Percentiles rank a stretch among this genome's conserved stretches.
Conservation (phyloP, 2,329 filamentous ascomycete species). For the Alternaria tenuissima region DNA sequence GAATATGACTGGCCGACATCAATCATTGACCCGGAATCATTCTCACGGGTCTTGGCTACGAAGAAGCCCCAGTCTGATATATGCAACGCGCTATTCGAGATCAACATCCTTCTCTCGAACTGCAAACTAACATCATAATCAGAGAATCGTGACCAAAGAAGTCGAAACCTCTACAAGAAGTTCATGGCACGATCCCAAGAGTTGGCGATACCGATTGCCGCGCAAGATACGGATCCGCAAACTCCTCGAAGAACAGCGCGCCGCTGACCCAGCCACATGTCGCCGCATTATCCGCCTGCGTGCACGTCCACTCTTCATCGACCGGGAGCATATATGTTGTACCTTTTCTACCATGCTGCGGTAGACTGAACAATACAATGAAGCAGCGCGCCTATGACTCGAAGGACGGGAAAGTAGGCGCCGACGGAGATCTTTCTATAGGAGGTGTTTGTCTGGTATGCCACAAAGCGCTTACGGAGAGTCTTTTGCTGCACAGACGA, state of each 20-base stretch:
- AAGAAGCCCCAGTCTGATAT: neutral
- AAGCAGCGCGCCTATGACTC: too few species aligned
- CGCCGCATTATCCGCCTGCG: too few species aligned
- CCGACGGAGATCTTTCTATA: too few species aligned
- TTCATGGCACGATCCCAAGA: conserved; percentile 6
- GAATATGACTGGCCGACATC: neutral
- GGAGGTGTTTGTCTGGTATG: too few species aligned
- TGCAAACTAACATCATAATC: neutral
- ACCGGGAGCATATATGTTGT: too few species aligned
- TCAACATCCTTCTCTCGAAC: neutral
- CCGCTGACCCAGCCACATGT: too few species aligned
- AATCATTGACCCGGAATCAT: neutral
- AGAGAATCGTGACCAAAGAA: conserved; percentile 22
- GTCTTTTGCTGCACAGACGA: too few species aligned
- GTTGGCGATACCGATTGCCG: conserved; percentile 13
- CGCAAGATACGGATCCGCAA: conserved; percentile 17
- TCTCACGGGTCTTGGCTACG: neutral
- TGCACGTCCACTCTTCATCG: too few species aligned
- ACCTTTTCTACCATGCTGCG: too few species aligned
- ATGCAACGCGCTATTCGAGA: neutral
- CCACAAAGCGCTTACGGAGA: too few species aligned
- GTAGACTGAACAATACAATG: too few species aligned
- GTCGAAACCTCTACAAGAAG: neutral
- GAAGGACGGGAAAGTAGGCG: too few species aligned
- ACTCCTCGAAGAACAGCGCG: conserved; percentile 10